Percentiles rank a stretch among this genome's conserved stretches.
Evolutionary conservation across 495 filamentous ascomycete species (phyloP).

Genomic region (Podospora bellae-mahoneyi): DNA sequence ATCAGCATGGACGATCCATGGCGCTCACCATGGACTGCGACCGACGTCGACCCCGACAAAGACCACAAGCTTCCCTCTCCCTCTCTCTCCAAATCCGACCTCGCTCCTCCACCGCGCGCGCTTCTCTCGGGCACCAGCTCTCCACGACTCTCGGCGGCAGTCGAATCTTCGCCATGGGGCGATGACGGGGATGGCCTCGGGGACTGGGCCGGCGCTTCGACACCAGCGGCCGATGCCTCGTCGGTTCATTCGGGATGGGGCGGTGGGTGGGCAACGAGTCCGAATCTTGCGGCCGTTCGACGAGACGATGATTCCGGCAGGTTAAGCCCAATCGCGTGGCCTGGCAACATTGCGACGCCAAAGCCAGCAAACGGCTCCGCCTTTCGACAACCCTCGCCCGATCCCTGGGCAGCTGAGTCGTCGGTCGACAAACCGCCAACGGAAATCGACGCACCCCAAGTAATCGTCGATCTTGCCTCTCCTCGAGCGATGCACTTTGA

Average conservation of each 20-base stretch:
- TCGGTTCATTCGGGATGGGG: conserved; percentile 37
- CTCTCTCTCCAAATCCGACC: conserved; percentile 34
- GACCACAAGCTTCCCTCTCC: conserved; percentile 32
- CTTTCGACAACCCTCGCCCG: conserved; percentile 49
- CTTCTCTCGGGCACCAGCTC: conserved; percentile 39
- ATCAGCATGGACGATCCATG: conserved; percentile 56
- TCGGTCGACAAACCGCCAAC: conserved; percentile 22
- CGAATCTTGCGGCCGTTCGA: conserved; percentile 33
- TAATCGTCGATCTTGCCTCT: conserved; percentile 21
- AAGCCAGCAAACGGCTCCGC: conserved; percentile 27
- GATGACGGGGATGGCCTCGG: conserved; percentile 42
- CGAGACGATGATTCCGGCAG: conserved; percentile 32
- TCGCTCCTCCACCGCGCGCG: conserved; percentile 45
- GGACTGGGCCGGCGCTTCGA: conserved; percentile 35
- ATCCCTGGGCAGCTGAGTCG: conserved; percentile 48
- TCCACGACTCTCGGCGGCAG: conserved; percentile 31
- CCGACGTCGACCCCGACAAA: conserved; percentile 34
- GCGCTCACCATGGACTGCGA: conserved; percentile 50
- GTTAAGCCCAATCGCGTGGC: conserved; percentile 41
- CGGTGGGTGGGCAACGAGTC: conserved; percentile 33
- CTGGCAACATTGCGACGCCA: conserved; percentile 37
- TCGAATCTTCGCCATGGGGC: conserved; percentile 46
- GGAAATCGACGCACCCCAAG: conserved; percentile 21
- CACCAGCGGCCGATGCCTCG: conserved; percentile 22
- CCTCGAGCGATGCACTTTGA: neutral